Evolutionary conservation across 495 filamentous ascomycete species (phyloP).

Genomic region (Penicillium subrubescens): DNA sequence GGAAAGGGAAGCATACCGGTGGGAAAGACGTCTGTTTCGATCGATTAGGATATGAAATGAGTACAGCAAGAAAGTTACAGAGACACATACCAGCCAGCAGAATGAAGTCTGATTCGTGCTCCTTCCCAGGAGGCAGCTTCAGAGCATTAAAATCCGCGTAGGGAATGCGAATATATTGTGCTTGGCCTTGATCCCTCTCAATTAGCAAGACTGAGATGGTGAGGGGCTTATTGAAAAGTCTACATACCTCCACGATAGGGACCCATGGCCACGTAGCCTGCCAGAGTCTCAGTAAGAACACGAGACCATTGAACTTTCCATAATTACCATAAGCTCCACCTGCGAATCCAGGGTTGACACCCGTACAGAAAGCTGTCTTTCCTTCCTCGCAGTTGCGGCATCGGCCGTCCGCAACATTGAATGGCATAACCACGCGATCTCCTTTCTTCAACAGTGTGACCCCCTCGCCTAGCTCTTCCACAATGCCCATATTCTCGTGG

Average conservation of each 20-base stretch:
- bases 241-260: constrained; percentile 52
- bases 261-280: constrained; percentile 59
- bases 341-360: constrained; percentile 61
- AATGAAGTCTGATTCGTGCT: constrained; percentile 49
- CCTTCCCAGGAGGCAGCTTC: constrained; percentile 42
- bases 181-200: constrained; percentile 33
- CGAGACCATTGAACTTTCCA: neutral
- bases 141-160: constrained; percentile 61
- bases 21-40: constrained; percentile 54
- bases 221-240: no score
- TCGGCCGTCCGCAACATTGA: constrained; percentile 60
- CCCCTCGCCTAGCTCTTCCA: constrained; percentile 45
- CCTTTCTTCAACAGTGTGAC: constrained; percentile 54
- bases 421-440: constrained; percentile 59
- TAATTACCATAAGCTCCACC: constrained; percentile 55
- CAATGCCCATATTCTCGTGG: constrained; percentile 60
- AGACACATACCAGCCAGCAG: constrained; percentile 40
- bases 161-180: constrained; percentile 58
- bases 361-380: constrained; percentile 58
- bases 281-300: neutral
- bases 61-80: neutral
- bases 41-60: neutral
- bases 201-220: neutral
- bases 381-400: constrained; percentile 62
- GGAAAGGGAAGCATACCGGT: constrained; percentile 35